These are phyloP conservation scores for Paracoccidioides brasiliensis DNA, from an alignment of 2,329 filamentous ascomycete species.

Conservation along the genomic window DNA sequence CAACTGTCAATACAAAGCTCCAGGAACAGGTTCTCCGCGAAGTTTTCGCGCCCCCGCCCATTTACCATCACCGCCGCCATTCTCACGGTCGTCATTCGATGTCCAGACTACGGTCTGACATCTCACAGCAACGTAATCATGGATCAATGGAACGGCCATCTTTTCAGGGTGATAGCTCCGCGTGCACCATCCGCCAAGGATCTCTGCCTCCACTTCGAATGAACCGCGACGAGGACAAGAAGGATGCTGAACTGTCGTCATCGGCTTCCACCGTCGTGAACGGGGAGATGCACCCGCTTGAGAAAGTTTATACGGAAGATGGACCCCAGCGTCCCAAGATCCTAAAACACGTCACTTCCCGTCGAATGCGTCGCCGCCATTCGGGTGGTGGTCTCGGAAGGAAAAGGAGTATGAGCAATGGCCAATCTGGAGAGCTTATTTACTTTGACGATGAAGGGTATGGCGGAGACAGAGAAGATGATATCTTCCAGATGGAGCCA, in stretches of 20 bases:
- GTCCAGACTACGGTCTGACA: constrained; percentile 34
- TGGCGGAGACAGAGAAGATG: constrained; percentile 61
- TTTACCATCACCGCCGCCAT: constrained; percentile 66
- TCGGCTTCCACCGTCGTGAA: constrained; percentile 28
- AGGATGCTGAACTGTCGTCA: constrained; percentile 20
- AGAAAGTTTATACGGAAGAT: constrained; percentile 23
- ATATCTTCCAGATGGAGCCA: constrained; percentile 56
- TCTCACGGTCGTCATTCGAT: constrained; percentile 50
- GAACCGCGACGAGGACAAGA: constrained; percentile 15
- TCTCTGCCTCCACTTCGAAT: constrained; percentile 9
- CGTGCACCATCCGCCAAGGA: constrained; percentile 10
- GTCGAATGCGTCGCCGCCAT: constrained; percentile 51
- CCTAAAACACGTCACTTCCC: constrained; percentile 14
- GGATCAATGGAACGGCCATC: constrained; percentile 22
- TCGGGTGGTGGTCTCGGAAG: constrained; percentile 75
- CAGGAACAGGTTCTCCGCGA: constrained; percentile 88
- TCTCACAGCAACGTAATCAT: constrained; percentile 21
- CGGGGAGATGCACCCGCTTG: constrained; percentile 20
- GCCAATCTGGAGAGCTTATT: constrained; percentile 63
- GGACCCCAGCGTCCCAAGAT: constrained; percentile 20
- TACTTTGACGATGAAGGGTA: constrained; percentile 86
- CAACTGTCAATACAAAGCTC: constrained; percentile 74
- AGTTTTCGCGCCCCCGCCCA: constrained; percentile 72
- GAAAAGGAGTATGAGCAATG: constrained; percentile 55
- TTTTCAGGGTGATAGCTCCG: constrained; percentile 13